Base-by-base conservation (phyloP, 2,329 filamentous ascomycete species). In the Trichophyton verrucosum region DNA sequence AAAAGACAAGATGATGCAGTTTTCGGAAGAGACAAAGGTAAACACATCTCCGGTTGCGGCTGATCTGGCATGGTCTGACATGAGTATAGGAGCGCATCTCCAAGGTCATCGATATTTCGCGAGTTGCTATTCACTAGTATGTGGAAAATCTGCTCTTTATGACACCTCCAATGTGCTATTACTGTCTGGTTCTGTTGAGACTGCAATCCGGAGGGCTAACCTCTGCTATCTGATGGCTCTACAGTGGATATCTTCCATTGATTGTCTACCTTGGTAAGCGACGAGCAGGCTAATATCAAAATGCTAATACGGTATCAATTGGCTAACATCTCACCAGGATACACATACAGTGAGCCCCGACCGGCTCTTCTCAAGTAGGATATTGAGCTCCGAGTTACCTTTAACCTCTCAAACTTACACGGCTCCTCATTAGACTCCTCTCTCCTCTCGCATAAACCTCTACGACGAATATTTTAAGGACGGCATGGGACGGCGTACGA, bases 21-120 rank as follows among this genome's bases (percentile, higher is more conserved):
- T 97, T 67, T 97, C 94, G 58, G 94, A 99, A 78, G 94, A 99
- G 80, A 91, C 91, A 72, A 97, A 97, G 87, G 92, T 95, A 65
- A 30, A 56, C 71, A 60, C 40, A 17, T 42, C 44, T 33, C 4
- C 17, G n/a, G 3, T 38, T 3, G 33, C 33, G 17, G 36, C 38
- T 57, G 33, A 3, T 24, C 55, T 15, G 15, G 47, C 42, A 7
- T 30, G 27, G 33, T 17, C 20, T 33, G 8, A 55, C 33, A 55
- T 5, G 17, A 30, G n/a, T 58, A 33, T 69, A 96, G 92, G 94
- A 99, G 86, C 91, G 94, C 81, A 96, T 99, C 77, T 86, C 89
- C 72, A 92, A 91, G 81, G 83, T 97, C 79, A 94, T 99, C 75
- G 94, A 97, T 77, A 80, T 96, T 74, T 94, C 91, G 64, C 86